Evolutionary conservation across 1,139 yeast genomes (phyloP).

Genomic region (Blastobotrys indianensis): DNA sequence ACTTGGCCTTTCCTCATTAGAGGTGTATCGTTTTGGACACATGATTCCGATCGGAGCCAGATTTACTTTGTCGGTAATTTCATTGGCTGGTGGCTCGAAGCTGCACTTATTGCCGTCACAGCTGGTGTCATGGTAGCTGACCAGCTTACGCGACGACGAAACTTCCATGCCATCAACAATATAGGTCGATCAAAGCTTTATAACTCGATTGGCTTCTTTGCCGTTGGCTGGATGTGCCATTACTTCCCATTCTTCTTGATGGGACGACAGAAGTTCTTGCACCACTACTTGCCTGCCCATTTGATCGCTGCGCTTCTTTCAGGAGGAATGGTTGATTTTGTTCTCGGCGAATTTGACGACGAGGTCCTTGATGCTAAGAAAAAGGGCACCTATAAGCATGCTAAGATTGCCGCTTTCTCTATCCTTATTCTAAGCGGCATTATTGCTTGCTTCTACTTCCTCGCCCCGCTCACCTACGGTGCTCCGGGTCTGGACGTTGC

Average conservation of each 20-base stretch:
- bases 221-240: conserved; percentile 87
- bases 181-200: conserved; percentile 68
- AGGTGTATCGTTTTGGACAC: conserved; percentile 97
- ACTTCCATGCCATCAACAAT: conserved; percentile 50
- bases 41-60: conserved; percentile 53
- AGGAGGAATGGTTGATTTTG: conserved; percentile 76
- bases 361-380: conserved; percentile 22
- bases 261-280: conserved; percentile 96
- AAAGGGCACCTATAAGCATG: conserved; percentile 12
- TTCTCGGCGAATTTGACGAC: conserved; percentile 51
- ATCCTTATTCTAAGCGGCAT: conserved; percentile 43
- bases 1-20: conserved; percentile 89
- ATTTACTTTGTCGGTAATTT: conserved; percentile 88
- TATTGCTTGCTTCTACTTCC: conserved; percentile 61
- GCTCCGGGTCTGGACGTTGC: conserved; percentile 54
- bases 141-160: conserved; percentile 71
- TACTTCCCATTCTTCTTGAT: conserved; percentile 71
- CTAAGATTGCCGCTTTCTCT: conserved; percentile 35
- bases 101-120: conserved; percentile 59
- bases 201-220: conserved; percentile 77
- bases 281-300: conserved; percentile 96
- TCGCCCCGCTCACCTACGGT: conserved; percentile 85
- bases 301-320: conserved; percentile 77
- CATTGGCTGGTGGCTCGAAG: conserved; percentile 89
- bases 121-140: conserved; percentile 65